Evolutionary conservation across 2,329 filamentous ascomycete species (phyloP).

Genomic region (Xylaria sp.): DNA sequence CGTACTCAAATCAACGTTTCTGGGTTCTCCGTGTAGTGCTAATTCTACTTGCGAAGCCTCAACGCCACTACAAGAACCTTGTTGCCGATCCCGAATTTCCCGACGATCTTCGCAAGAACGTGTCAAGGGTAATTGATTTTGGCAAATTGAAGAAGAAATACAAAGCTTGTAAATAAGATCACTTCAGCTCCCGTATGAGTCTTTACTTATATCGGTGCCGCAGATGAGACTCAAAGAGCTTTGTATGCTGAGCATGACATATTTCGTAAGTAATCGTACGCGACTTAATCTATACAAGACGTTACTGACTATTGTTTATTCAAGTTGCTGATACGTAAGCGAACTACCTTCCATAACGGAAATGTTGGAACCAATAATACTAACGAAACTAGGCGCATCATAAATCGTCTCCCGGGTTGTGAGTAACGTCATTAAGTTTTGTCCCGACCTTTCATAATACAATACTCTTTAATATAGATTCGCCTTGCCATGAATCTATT

Average conservation of each 20-base stretch:
- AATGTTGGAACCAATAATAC: neutral
- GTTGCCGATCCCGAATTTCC: conserved; percentile 79
- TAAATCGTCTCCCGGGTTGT: conserved; percentile 74
- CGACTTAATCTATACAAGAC: neutral
- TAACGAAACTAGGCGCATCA: conserved; percentile 64
- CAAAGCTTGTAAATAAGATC: conserved; percentile 67
- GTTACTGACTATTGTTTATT: conserved; percentile 9
- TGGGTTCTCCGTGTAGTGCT: conserved; percentile 12
- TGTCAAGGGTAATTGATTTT: conserved; percentile 82
- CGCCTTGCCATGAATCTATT: neutral
- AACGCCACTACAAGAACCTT: conserved; percentile 79
- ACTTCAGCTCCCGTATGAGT: neutral
- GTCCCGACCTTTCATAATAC: neutral
- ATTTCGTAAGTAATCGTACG: conserved; percentile 61
- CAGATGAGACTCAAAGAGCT: conserved; percentile 81
- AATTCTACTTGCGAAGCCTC: conserved; percentile 50
- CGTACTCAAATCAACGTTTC: conserved; percentile 2
- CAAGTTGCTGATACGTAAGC: conserved; percentile 76
- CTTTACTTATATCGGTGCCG: conserved; percentile 12
- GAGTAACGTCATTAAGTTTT: conserved; percentile 13
- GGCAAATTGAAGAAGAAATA: conserved; percentile 84
- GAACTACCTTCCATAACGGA: neutral
- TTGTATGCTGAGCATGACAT: conserved; percentile 88
- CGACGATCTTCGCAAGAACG: conserved; percentile 70
- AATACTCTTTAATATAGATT: neutral